Evolutionary conservation across 176 grass and related monocot genomes (phyloP).

Genomic region (Tillandsia fasciculata): DNA sequence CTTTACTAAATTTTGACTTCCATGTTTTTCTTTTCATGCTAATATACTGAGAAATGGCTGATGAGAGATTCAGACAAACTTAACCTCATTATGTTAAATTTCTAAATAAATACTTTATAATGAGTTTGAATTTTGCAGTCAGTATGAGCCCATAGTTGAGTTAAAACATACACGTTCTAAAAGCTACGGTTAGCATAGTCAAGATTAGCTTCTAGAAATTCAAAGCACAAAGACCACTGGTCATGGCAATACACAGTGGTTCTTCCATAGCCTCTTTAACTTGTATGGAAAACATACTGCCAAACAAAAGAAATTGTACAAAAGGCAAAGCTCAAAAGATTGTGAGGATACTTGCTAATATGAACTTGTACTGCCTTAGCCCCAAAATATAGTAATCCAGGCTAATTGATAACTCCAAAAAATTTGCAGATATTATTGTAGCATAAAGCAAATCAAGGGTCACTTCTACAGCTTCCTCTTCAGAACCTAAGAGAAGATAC

Average conservation of each 20-base stretch:
- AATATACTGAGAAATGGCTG: no score
- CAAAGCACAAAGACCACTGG: no score
- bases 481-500: conserved; percentile 28
- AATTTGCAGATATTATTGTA: conserved; percentile 93
- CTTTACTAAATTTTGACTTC: no score
- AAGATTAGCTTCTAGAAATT: no score
- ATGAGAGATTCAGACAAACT: no score
- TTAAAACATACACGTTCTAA: no score
- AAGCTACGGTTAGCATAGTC: no score
- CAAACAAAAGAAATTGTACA: not conserved
- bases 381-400: conserved; percentile 1
- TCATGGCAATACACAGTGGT: not conserved
- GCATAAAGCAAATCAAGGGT: conserved; percentile 81
- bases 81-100: no score
- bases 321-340: not conserved
- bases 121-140: no score
- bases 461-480: conserved; percentile 42
- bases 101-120: no score
- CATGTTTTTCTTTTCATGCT: no score
- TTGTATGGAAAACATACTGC: not conserved
- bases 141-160: no score
- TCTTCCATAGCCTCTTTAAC: not conserved
- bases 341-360: not conserved
- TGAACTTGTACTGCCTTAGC: not conserved
- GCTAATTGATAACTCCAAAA: conserved; percentile 18